Evolutionary conservation across 1,139 yeast species (phyloP).

Genomic region (Scheffersomyces parashehatae): DNA sequence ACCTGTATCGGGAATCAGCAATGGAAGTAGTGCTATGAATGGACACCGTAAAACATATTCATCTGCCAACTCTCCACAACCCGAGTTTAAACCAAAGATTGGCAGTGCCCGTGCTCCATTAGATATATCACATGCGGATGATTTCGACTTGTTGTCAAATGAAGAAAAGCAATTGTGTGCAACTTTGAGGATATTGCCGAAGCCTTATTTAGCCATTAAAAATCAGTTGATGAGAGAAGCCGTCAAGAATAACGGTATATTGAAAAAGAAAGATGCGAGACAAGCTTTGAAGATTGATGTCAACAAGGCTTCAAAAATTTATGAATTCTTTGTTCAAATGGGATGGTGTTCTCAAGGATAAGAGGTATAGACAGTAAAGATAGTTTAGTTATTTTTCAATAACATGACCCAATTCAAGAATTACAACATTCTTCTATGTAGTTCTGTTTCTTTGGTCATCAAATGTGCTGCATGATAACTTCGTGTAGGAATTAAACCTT

Average conservation of each 20-base stretch:
- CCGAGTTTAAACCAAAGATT: constrained; percentile 42
- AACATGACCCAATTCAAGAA: too few species aligned
- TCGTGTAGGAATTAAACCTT: too few species aligned
- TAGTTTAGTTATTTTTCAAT: too few species aligned
- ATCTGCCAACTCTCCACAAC: constrained; percentile 35
- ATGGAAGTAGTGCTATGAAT: constrained; percentile 7
- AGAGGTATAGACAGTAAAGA: not conserved
- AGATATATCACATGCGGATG: constrained; percentile 83
- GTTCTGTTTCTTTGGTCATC: too few species aligned
- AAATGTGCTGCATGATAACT: too few species aligned
- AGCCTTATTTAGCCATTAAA: constrained; percentile 90
- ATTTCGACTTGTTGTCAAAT: constrained; percentile 74
- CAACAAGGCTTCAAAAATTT: constrained; percentile 80
- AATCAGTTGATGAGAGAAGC: constrained; percentile 90
- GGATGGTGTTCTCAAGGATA: constrained; percentile 70
- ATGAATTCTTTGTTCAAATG: constrained; percentile 89
- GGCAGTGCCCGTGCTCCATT: constrained; percentile 50
- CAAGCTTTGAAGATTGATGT: constrained; percentile 84
- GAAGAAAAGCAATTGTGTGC: constrained; percentile 89
- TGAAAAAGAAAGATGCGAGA: constrained; percentile 82
- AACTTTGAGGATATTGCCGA: constrained; percentile 81
- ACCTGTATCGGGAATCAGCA: constrained; percentile 7
- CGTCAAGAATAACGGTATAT: constrained; percentile 75
- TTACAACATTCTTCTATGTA: too few species aligned
- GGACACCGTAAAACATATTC: constrained; percentile 23